Base-by-base conservation (phyloP, 495 filamentous ascomycete species). In the Daldinia bambusicola region DNA sequence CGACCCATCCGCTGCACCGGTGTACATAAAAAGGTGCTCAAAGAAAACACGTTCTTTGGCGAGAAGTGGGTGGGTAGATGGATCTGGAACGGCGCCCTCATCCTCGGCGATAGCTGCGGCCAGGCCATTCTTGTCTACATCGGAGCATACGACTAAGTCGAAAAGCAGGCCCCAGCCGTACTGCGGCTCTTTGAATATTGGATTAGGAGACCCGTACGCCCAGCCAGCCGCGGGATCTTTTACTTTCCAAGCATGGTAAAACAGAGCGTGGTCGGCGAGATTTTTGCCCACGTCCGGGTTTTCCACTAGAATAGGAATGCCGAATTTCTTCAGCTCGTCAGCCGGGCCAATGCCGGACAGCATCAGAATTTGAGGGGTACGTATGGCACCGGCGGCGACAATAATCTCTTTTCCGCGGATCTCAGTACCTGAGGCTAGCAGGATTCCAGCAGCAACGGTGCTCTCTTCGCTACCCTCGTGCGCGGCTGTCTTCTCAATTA, bases 271-370 rank as follows among this genome's bases (percentile, higher is more conserved):
- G 72, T 89, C 87, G 14, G 81, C 80, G 0, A 89, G 80, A 56
- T 86, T 85, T 62, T 85, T 74, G 7, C 87, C 88, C 13, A 89
- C 77, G 9, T 82, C 80, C 6, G 85, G 79, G 7, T 84, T 73
- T 40, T 87, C 77, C 0, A 82, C 76, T 18, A 84, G 62, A 2
- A 84, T 69, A 0, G 79, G 74, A 57, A 89, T 86, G 30, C 78
- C 67, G 72, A 83, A 82, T 40, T 81, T 66, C 12, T 76, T 41
- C 0, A 90, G 79, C 5, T 85, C 78, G 0, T 74, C 63, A 13
- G 76, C 74, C 0, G 86, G 84, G 2, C 87, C 87, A 45, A 90
- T 81, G 2, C 87, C 88, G 2, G 86, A 88, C 13, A 87, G 82
- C 82, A 87, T 85, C 2, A 89, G 79, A 32, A 89, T 74, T 50